Conservation (phyloP, 208 protist species). For the Wallacemonas rigidus region DNA sequence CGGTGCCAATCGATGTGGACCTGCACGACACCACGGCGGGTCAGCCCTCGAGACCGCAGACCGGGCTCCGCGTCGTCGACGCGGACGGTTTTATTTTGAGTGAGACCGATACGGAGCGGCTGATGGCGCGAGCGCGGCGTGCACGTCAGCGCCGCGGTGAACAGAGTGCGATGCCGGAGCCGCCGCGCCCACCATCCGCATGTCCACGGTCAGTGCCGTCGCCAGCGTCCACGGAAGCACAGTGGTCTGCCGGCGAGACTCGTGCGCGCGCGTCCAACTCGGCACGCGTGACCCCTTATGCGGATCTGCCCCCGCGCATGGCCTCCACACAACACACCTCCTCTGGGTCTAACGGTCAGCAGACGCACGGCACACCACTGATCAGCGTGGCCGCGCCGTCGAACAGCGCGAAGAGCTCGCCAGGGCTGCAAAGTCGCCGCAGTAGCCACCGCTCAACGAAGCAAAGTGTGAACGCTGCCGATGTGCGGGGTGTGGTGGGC, state of each 20-base stretch:
- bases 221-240: too few relatives aligned
- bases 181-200: too few relatives aligned
- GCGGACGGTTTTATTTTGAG: constrained; percentile 23
- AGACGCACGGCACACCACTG: background rate
- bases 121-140: constrained; percentile 29
- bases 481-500: background rate
- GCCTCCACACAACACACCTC: constrained; percentile 3
- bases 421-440: constrained; percentile 9
- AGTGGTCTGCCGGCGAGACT: too few relatives aligned
- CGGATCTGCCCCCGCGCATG: background rate
- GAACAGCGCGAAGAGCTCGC: constrained; percentile 8
- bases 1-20: background rate
- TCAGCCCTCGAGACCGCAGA: too few relatives aligned
- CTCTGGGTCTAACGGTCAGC: background rate
- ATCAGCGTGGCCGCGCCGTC: background rate
- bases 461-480: background rate
- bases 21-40: too few relatives aligned
- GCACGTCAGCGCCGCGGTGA: constrained; percentile 19
- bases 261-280: too few relatives aligned
- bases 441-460: background rate
- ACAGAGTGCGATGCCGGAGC: background rate
- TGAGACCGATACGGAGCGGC: constrained; percentile 35
- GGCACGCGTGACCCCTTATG: background rate
- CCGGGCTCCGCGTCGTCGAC: background rate
- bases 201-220: too few relatives aligned